Evolutionary conservation across 2,329 filamentous ascomycete genomes (phyloP).

Genomic region (Stagonosporopsis tanaceti): DNA sequence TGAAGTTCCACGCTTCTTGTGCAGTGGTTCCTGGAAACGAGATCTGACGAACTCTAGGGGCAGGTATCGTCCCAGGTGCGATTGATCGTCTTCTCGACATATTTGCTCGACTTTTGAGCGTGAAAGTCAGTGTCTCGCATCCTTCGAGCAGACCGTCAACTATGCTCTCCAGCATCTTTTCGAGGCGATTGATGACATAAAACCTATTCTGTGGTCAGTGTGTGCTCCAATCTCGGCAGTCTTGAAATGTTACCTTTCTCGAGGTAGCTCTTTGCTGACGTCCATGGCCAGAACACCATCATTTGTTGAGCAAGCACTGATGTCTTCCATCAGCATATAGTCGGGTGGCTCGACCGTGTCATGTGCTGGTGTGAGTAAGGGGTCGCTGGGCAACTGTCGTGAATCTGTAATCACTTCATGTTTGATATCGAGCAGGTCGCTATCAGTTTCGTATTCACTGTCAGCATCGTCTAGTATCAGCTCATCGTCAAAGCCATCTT

Average conservation of each 20-base stretch:
- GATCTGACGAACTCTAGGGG: slow-evolving; percentile 36
- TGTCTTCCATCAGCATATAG: not conserved
- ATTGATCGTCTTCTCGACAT: slow-evolving; percentile 31
- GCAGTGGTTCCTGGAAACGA: slow-evolving; percentile 64
- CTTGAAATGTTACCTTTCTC: slow-evolving; percentile 24
- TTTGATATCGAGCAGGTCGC: slow-evolving; percentile 6
- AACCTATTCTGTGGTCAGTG: slow-evolving; percentile 28
- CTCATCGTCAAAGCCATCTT: slow-evolving; percentile 31
- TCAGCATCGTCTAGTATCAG: slow-evolving; percentile 32
- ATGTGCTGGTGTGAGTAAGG: slow-evolving; percentile 4
- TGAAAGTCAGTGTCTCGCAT: slow-evolving; percentile 58
- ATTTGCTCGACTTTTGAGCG: slow-evolving; percentile 52
- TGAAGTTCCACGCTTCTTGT: slow-evolving; percentile 67
- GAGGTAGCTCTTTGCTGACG: not conserved
- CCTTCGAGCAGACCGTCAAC: slow-evolving; percentile 61
- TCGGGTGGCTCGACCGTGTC: not conserved
- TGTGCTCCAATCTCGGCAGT: not conserved
- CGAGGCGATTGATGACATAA: slow-evolving; percentile 62
- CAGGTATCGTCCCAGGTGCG: slow-evolving; percentile 14
- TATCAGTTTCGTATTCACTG: not conserved
- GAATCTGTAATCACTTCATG: slow-evolving; percentile 11
- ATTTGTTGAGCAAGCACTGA: not conserved
- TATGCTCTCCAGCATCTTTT: slow-evolving; percentile 63
- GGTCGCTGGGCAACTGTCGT: slow-evolving; percentile 19
- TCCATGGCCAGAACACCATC: not conserved